Evolutionary conservation across 495 filamentous ascomycete genomes (phyloP).

Genomic region (Sordaria brevicollis): DNA sequence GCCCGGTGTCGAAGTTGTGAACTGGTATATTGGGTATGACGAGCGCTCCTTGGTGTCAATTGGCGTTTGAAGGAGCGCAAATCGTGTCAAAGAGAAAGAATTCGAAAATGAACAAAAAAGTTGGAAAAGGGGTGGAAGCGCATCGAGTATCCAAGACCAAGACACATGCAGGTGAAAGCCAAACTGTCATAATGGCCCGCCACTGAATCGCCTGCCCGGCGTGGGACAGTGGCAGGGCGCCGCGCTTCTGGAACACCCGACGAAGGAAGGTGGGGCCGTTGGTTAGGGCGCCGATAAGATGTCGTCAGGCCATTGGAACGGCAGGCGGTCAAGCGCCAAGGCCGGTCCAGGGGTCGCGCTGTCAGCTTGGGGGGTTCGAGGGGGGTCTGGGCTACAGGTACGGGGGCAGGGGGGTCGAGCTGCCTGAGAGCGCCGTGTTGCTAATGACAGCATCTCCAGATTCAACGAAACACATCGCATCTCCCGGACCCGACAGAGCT

Average conservation of each 20-base stretch:
- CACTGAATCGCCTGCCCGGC: neutral
- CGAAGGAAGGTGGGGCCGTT: neutral
- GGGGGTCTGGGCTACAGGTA: too few species aligned
- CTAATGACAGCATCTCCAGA: constrained; percentile 17
- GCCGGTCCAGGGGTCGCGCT: neutral
- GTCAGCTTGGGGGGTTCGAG: neutral
- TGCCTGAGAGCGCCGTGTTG: neutral
- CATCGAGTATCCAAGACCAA: neutral
- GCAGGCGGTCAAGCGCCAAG: neutral
- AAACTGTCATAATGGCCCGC: constrained; percentile 1
- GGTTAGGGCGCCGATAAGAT: neutral
- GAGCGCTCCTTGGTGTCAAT: neutral
- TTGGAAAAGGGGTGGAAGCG: neutral
- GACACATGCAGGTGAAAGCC: constrained; percentile 3
- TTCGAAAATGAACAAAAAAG: neutral
- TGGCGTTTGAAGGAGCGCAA: neutral
- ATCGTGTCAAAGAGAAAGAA: neutral
- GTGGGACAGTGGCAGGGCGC: neutral
- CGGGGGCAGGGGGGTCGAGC: neutral
- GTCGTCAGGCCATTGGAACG: neutral
- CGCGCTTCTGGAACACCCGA: constrained; percentile 2
- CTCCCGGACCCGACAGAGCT: constrained; percentile 15
- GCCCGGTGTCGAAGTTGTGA: neutral
- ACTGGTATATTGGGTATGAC: neutral
- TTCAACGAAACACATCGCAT: constrained; percentile 27